Evolutionary conservation across 2,329 filamentous ascomycete genomes (phyloP), one percentile per base, ranked within the genome.

Genomic region (Colletotrichum echinochloae): DNA sequence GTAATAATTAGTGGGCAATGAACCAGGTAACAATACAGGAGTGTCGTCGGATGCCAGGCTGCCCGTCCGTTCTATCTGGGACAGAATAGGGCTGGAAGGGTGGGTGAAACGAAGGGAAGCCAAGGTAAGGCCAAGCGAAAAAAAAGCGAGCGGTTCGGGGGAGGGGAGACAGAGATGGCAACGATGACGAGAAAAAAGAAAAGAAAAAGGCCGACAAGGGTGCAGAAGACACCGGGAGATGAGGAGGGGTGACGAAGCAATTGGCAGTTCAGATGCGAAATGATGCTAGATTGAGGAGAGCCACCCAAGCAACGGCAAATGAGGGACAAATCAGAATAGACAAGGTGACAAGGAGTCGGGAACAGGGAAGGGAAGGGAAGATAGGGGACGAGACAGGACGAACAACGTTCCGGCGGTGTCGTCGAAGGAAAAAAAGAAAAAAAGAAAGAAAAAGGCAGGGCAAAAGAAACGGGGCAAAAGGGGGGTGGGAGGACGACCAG

Each of bases 361-460:
- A 59, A 68, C 44, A 48, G 11, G 35, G n/a, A n/a, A n/a, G n/a
- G n/a, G n/a, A n/a, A n/a, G 41, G 67, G 49, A 66, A 67, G 54
- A 18, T n/a, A 66, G 44, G 26, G 52, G 65, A 63, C 68, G 57
- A 71, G 65, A 68, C 64, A 68, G 64, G 68, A 71, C 65, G 67
- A 70, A 61, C 65, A 67, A 67, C 64, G 49, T 67, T 49, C 67
- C 68, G 59, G 68, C 68, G 59, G 68, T 71, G 68, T 71, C 54
- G 68, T 68, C 52, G 37, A 11, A n/a, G 16, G 20, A 41, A 41
- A 37, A 37, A 11, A 37, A 37, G 16, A 37, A 4, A 37, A 12
- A 14, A 14, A 37, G 16, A 14, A n/a, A 44, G 8, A 60, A 60
- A 69, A 20, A 55, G 60, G 30, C 37, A 52, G 68, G 65, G 52